Evolutionary conservation across 129 eudicot genomes (phyloP).

Genomic region (Rutidosis leptorrhynchoides): DNA sequence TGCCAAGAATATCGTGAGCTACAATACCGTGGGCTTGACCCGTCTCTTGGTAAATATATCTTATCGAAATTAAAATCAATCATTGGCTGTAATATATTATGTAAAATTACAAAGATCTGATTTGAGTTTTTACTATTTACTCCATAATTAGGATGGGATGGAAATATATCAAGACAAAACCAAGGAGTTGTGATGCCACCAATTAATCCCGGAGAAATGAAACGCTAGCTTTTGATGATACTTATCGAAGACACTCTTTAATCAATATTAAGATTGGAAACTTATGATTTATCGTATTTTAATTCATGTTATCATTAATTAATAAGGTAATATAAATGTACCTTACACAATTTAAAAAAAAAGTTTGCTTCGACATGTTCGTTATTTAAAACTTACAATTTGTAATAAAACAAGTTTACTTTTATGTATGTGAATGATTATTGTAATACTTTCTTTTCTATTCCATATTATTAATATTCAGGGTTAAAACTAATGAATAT

Average conservation of each 20-base stretch:
- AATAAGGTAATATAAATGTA: too few species aligned
- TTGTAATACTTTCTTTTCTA: too few species aligned
- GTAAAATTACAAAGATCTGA: background rate
- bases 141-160: conserved; percentile 51
- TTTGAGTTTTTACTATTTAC: background rate
- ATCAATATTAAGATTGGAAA: background rate
- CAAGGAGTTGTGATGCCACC: conserved; percentile 50
- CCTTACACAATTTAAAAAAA: too few species aligned
- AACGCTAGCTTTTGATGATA: conserved; percentile 6
- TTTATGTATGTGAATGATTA: too few species aligned
- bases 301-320: background rate
- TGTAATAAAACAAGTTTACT: too few species aligned
- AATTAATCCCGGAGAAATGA: conserved; percentile 43
- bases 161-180: conserved; percentile 36
- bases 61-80: background rate
- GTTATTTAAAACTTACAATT: background rate
- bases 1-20: conserved; percentile 69
- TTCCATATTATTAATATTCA: too few species aligned
- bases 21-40: conserved; percentile 46
- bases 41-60: conserved; percentile 38
- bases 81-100: background rate
- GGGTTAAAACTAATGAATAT: too few species aligned
- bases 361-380: background rate
- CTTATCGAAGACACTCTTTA: background rate
- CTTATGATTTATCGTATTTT: background rate